These are phyloP conservation scores for Rhododendron mucronatum DNA, from an alignment of 148 eudicot species.

Conservation along the genomic window DNA sequence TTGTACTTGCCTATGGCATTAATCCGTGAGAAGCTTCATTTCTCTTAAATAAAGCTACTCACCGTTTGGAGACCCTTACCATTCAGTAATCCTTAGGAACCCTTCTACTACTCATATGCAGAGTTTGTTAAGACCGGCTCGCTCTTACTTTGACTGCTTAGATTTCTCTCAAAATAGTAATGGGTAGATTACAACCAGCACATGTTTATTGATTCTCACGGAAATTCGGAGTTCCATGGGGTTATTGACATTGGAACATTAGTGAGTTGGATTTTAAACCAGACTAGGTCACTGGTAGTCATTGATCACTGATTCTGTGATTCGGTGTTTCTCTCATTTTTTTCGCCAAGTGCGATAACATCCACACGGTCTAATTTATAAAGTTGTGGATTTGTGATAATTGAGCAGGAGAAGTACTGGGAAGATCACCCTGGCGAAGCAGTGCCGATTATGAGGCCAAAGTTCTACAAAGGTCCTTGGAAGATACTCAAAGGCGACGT, in stretches of 20 bases:
- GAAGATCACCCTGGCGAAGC: slow-evolving; percentile 82
- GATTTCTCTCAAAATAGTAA: not conserved
- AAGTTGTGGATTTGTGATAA: not conserved
- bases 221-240: not conserved
- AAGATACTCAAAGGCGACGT: slow-evolving; percentile 68
- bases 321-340: not conserved
- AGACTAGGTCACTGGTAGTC: not conserved
- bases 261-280: not conserved
- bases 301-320: not conserved
- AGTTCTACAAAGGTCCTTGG: slow-evolving; percentile 88
- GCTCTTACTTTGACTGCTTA: not conserved
- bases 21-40: not conserved
- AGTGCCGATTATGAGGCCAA: slow-evolving; percentile 84
- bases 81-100: not conserved
- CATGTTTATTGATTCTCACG: slow-evolving; percentile 10
- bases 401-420: slow-evolving; percentile 81
- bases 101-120: not conserved
- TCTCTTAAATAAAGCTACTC: not conserved
- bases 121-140: not conserved
- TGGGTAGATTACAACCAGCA: not conserved
- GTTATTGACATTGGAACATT: not conserved
- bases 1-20: not conserved
- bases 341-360: not conserved
- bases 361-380: not conserved
- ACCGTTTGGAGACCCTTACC: not conserved